These are phyloP conservation scores for Solanum medicagineum DNA, from an alignment of 257 asterid genomes.

Conservation along the genomic window DNA sequence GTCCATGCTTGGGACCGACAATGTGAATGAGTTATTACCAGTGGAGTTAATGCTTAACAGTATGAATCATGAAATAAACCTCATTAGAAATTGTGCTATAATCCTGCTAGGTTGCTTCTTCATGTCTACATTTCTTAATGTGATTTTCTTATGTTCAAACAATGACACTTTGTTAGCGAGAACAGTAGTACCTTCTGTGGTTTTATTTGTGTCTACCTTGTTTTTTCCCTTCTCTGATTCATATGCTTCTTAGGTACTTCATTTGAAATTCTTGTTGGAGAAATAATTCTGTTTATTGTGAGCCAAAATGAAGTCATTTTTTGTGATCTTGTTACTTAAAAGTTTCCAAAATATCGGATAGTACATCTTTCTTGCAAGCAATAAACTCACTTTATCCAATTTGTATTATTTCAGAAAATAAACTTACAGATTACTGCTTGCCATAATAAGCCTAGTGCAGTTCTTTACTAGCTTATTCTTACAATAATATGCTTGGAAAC, in stretches of 20 bases:
- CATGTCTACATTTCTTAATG: background rate
- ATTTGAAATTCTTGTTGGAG: background rate
- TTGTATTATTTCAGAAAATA: background rate
- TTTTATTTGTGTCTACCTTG: background rate
- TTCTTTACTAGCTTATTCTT: background rate
- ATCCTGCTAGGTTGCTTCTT: background rate
- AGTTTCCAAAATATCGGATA: background rate
- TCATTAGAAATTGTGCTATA: background rate
- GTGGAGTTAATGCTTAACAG: background rate
- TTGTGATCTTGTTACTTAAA: background rate
- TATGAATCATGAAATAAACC: background rate
- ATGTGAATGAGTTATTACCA: background rate
- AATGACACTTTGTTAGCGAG: background rate
- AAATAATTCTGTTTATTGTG: background rate
- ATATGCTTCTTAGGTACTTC: background rate
- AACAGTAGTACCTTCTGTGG: background rate
- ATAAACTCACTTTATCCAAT: background rate
- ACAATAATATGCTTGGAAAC: background rate
- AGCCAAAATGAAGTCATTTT: background rate
- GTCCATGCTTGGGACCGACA: background rate
- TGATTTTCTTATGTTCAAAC: background rate
- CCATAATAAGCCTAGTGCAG: background rate
- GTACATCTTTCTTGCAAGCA: background rate
- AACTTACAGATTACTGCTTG: background rate
- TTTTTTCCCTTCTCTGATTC: background rate